These are phyloP conservation scores for Rhodocollybia butyracea DNA, from an alignment of 768 basidiomycete species.

Conservation along the genomic window DNA sequence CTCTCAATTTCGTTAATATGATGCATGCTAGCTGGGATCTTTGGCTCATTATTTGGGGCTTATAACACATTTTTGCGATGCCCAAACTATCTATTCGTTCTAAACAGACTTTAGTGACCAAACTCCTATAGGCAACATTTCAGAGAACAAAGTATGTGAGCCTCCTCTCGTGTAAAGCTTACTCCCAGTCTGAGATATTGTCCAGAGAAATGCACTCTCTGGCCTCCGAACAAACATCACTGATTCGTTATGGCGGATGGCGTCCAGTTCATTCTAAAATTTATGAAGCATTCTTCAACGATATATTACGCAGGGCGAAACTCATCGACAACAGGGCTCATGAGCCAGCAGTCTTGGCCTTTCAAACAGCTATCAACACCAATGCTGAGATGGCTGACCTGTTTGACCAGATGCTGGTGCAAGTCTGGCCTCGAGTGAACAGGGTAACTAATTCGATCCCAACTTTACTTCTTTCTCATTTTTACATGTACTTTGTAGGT, in stretches of 20 bases:
- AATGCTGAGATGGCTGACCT: constrained; percentile 8
- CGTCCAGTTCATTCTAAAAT: not conserved
- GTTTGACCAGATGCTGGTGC: constrained; percentile 6
- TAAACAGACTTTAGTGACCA: no score
- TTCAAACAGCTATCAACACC: constrained; percentile 2
- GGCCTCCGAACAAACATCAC: not conserved
- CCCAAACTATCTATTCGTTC: no score
- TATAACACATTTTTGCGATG: no score
- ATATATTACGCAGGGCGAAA: not conserved
- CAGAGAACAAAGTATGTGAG: no score
- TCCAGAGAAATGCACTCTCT: no score
- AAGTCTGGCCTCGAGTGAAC: constrained; percentile 5
- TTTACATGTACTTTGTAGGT: not conserved
- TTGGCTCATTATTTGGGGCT: no score
- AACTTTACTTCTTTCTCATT: not conserved
- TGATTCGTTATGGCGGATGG: constrained; percentile 11
- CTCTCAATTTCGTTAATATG: no score
- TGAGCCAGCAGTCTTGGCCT: not conserved
- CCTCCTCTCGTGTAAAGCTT: no score
- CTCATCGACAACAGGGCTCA: not conserved
- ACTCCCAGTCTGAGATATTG: no score
- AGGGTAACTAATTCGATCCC: not conserved
- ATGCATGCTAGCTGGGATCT: no score
- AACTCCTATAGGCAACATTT: no score
- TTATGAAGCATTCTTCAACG: constrained; percentile 4